Percentiles rank a stretch among this genome's conserved stretches.
These are phyloP conservation scores for Lomentospora prolificans DNA, from an alignment of 2,329 filamentous ascomycete genomes.

Conservation along the genomic window DNA sequence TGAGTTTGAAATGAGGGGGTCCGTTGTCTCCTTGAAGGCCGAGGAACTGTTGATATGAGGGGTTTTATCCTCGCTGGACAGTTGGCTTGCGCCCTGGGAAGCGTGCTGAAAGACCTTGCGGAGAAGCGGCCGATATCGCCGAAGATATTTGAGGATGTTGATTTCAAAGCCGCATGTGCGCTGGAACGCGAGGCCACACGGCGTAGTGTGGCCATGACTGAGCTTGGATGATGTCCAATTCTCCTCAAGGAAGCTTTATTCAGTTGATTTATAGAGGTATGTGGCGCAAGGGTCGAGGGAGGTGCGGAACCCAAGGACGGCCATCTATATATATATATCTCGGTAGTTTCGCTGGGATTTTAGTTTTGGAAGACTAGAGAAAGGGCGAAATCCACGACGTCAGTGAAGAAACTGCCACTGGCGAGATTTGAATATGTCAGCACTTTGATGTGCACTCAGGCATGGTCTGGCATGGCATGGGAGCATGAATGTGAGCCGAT, in stretches of 20 bases:
- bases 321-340: not conserved
- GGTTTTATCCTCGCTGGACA: not conserved
- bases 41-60: too few relatives aligned
- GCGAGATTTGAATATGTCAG: constrained; percentile 6
- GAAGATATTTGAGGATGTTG: not conserved
- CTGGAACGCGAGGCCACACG: not conserved
- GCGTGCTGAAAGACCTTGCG: not conserved
- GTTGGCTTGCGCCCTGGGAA: not conserved
- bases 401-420: constrained; percentile 6
- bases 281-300: not conserved
- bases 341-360: not conserved
- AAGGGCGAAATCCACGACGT: constrained; percentile 2
- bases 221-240: not conserved
- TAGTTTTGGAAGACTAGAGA: not conserved
- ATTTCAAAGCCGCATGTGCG: not conserved
- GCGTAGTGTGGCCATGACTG: not conserved
- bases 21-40: not conserved
- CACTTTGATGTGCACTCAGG: too few relatives aligned
- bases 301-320: not conserved
- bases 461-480: too few relatives aligned
- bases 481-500: too few relatives aligned
- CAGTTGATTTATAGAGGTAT: not conserved
- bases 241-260: not conserved
- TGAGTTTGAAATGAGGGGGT: constrained; percentile 5
- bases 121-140: not conserved